Conservation (phyloP, 2,329 filamentous ascomycete species). For the Pseudogymnoascus sp. region DNA sequence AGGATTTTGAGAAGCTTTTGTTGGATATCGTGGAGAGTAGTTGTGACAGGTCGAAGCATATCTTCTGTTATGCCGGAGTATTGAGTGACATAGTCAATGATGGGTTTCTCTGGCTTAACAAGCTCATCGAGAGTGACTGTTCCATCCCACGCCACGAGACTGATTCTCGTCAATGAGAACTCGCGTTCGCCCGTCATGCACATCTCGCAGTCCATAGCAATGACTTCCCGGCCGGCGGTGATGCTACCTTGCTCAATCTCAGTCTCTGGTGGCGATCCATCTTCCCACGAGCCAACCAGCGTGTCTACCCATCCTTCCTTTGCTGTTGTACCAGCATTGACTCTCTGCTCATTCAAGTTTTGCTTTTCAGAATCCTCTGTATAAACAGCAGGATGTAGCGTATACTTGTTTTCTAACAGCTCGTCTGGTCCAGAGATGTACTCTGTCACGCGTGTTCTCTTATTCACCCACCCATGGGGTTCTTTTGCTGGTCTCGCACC, state of each 20-base stretch:
- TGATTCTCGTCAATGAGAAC: slow-evolving; percentile 81
- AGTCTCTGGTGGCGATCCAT: slow-evolving; percentile 57
- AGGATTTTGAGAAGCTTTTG: slow-evolving; percentile 63
- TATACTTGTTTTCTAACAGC: slow-evolving; percentile 73
- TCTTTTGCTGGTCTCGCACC: slow-evolving; percentile 54
- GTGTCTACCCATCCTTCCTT: slow-evolving; percentile 78
- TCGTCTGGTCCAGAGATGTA: slow-evolving; percentile 67
- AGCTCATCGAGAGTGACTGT: slow-evolving; percentile 77
- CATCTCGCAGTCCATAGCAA: slow-evolving; percentile 96
- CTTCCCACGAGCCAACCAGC: slow-evolving; percentile 54
- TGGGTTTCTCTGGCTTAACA: slow-evolving; percentile 81
- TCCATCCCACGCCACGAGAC: slow-evolving; percentile 78
- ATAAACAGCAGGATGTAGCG: slow-evolving; percentile 72
- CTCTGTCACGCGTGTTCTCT: slow-evolving; percentile 72
- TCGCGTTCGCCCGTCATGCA: slow-evolving; percentile 74
- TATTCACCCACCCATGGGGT: slow-evolving; percentile 60
- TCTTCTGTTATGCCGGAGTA: slow-evolving; percentile 87
- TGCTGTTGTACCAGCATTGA: slow-evolving; percentile 37
- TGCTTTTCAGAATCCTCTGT: slow-evolving; percentile 45
- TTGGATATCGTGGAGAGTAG: slow-evolving; percentile 77
- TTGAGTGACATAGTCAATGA: slow-evolving; percentile 81
- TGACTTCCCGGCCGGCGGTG: slow-evolving; percentile 68
- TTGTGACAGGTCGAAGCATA: slow-evolving; percentile 76
- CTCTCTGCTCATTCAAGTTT: slow-evolving; percentile 44
- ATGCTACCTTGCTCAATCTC: slow-evolving; percentile 74